phyloP scores from a whole-genome alignment of 805 yeast species.

The Suhomyces vadensis region DNA sequence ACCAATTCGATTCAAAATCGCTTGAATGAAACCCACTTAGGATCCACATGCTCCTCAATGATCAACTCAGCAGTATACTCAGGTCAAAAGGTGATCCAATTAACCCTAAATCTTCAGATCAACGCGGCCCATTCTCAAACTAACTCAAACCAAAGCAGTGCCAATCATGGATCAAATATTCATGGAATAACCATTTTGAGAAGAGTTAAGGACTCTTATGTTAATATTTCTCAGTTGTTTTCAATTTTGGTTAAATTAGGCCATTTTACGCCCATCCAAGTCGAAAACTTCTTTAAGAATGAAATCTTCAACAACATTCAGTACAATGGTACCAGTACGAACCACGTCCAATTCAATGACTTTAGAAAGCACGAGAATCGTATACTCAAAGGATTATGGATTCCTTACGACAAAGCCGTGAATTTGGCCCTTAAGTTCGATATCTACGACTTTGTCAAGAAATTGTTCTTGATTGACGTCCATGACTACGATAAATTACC shows the following conservation, averaged over 20 bases:
- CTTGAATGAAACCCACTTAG: constrained; percentile 37
- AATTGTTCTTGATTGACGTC: constrained; percentile 43
- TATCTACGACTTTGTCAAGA: constrained; percentile 38
- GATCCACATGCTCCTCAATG: constrained; percentile 19
- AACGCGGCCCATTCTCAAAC: constrained; percentile 10
- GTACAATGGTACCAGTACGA: constrained; percentile 22
- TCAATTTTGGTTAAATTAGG: constrained; percentile 32
- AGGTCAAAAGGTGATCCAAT: constrained; percentile 40
- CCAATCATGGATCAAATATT: background rate
- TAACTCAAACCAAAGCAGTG: background rate
- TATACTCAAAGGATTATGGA: constrained; percentile 40
- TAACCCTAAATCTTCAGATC: constrained; percentile 20
- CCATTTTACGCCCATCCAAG: constrained; percentile 25
- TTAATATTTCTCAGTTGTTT: constrained; percentile 41
- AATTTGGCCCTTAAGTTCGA: constrained; percentile 39
- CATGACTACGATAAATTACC: constrained; percentile 45
- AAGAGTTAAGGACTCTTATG: constrained; percentile 43
- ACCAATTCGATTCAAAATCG: constrained; percentile 39
- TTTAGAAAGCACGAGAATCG: constrained; percentile 28
- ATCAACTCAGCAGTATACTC: constrained; percentile 33
- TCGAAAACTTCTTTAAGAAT: constrained; percentile 31
- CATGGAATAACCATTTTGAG: constrained; percentile 26
- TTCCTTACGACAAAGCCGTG: constrained; percentile 46
- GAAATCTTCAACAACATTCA: constrained; percentile 35
- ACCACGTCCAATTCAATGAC: constrained; percentile 22